Base-by-base conservation (phyloP, 1,284 basidiomycete genomes). In the Athelia sp. region DNA sequence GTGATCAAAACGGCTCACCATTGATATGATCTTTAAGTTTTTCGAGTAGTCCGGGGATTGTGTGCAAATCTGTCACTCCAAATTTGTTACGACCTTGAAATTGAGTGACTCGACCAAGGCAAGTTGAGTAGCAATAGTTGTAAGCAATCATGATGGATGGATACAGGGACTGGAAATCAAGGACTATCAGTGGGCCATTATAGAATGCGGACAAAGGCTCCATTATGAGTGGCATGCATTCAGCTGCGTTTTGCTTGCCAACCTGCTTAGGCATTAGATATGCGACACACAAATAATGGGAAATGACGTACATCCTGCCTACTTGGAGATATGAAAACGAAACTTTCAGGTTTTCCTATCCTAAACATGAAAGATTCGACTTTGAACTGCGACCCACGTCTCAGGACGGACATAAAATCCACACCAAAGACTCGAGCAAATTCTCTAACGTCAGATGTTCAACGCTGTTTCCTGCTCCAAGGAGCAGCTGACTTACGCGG, bases 71-170 rank as follows among this genome's bases (percentile, higher is more conserved):
- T 1, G 82, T 80, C 63, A 89, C 82, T 0, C 96, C 96, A 52
- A 98, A 82, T 67, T 97, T 97, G 67, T 89, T 87, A 15, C 80
- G 80, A 4, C 89, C 93, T 62, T 93, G 87, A 68, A 96, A 98
- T 31, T 85, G 77, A 17, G 78, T 76, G 22, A 93, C 76, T 4
- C 94, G 81, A 2, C 96, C 96, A n/a, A 99, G 74, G 66, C 94
- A 98, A 3, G 96, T 98, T 34, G 94, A 95, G 65, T 92, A 98
- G 62, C 93, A 97, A 64, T 94, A 93, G 65, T 98, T 98, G 72
- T 98, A 96, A 4, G 94, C 95, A 58, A 99, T 97, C 94, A 98
- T 98, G 58, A 98, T 78, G 0, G 92, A 95, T 0, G 97, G 96
- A 63, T 99, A 98, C 24, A 99, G 77, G 2, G 88, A 93, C 63